These are phyloP conservation scores for Cokeromyces recurvatus DNA, from an alignment of 371 early-diverging fungal species.

Conservation along the genomic window DNA sequence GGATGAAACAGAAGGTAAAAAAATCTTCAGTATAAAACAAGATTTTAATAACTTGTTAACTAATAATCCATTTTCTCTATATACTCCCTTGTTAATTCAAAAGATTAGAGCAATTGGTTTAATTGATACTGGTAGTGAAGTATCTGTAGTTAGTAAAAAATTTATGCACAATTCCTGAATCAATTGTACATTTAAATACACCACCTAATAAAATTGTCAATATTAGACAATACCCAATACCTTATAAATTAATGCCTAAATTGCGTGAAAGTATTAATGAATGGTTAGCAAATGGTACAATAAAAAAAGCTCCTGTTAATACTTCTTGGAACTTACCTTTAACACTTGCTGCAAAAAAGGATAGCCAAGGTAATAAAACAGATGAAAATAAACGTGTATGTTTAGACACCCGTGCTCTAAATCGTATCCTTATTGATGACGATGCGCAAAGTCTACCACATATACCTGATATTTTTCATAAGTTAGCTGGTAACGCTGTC, in stretches of 20 bases:
- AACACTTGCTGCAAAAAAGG: slow-evolving; percentile 6
- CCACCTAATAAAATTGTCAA: not conserved
- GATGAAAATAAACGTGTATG: slow-evolving; percentile 1
- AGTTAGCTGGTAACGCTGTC: not conserved
- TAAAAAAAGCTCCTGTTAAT: slow-evolving; percentile 1
- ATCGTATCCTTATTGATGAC: not conserved
- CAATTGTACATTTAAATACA: slow-evolving; percentile 4
- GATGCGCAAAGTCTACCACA: slow-evolving; percentile 6
- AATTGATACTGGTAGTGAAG: not conserved
- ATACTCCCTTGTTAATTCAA: no score
- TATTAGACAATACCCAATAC: slow-evolving; percentile 6
- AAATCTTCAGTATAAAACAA: no score
- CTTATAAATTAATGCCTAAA: slow-evolving; percentile 3
- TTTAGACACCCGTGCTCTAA: slow-evolving; percentile 2
- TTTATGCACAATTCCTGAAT: slow-evolving; percentile 5
- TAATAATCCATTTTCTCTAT: no score
- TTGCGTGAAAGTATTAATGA: slow-evolving; percentile 1
- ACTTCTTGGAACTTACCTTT: slow-evolving; percentile 8
- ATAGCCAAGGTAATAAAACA: slow-evolving; percentile 4
- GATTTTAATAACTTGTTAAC: no score
- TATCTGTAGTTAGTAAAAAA: slow-evolving; percentile 1
- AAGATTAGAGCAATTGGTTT: no score
- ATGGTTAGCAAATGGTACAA: slow-evolving; percentile 4
- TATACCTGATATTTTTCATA: slow-evolving; percentile 4
- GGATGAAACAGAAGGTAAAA: no score